These are phyloP conservation scores for Luffa aegyptiaca DNA, from an alignment of 306 rosid genomes.

Conservation along the genomic window DNA sequence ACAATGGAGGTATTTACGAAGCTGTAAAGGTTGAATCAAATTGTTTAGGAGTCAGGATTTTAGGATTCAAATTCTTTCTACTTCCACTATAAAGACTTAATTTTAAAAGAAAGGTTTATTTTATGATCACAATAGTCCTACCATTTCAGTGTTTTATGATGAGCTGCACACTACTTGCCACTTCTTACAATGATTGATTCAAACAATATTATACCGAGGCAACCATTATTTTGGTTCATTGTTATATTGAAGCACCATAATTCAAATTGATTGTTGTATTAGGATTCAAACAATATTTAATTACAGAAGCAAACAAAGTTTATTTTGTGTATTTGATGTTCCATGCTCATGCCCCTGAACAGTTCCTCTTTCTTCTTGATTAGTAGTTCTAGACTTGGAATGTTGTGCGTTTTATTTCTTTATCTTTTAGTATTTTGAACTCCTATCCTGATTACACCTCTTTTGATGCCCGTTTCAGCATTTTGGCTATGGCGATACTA, in stretches of 20 bases:
- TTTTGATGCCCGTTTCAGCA: slow-evolving; percentile 34
- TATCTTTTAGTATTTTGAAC: background rate
- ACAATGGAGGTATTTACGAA: background rate
- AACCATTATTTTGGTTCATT: too few species aligned
- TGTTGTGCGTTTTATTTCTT: background rate
- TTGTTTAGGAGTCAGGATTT: background rate
- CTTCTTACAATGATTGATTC: background rate
- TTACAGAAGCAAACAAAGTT: background rate
- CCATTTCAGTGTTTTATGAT: background rate
- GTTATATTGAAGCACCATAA: too few species aligned
- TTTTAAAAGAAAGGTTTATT: background rate
- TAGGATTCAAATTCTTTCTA: background rate
- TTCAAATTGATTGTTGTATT: too few species aligned
- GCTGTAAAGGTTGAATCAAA: background rate
- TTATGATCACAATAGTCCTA: background rate
- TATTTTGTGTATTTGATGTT: background rate
- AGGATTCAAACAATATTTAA: background rate
- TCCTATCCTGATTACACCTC: background rate
- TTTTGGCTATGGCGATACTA: slow-evolving; percentile 27
- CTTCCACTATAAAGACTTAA: background rate
- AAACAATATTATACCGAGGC: background rate
- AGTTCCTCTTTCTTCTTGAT: background rate
- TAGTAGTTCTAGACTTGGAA: background rate
- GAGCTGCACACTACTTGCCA: background rate
- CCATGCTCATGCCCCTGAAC: background rate